Evolutionary conservation across 352 stramenopile species (phyloP), one percentile per base, ranked within the genome.

Genomic region (Phytophthora uliginosa): DNA sequence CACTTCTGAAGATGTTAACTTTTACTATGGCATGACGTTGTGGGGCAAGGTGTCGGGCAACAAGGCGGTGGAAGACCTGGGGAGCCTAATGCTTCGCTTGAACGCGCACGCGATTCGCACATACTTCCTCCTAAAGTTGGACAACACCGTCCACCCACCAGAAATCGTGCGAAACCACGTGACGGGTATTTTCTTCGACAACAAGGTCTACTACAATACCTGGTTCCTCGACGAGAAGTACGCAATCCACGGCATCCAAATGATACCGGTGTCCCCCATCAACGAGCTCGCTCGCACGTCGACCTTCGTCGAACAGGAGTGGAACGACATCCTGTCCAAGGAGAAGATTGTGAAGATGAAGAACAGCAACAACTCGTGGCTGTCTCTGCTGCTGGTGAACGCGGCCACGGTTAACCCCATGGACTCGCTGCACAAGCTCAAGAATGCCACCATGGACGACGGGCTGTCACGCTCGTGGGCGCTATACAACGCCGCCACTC

Each of bases 1-100:
- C 8, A 90, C 86, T 5, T 92, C 85, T 0, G 88, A 95, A 54
- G 88, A 95, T 56, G 82, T 94, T 62, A 95, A 95, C 66, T 93
- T 95, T 48, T 84, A 81, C 71, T 94, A 93, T 65, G 86, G 82
- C 31, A 93, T 95, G 86, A 90, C 81, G 54, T 54, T 95, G n/a
- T 95, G 84, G 83, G 86, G 88, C 5, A 67, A 80, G 45, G 84
- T 84, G 10, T 89, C 77, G 4, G 84, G 78, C 1, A 81, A 90
- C 59, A 81, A 85, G 57, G 71, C 60, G 9, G 73, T 95, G 17
- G 86, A 92, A 62, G 78, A 90, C 22, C 78, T 95, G 2, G 88
- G 86, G n/a, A 91, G 81, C 53, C 65, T 95, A 12, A 93, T 95
- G 81, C 77, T 94, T 24, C 85, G 85, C 56, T 62, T 95, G 47